Evolutionary conservation across 495 filamentous ascomycete species (phyloP).

Genomic region (Lindgomyces ingoldianus): DNA sequence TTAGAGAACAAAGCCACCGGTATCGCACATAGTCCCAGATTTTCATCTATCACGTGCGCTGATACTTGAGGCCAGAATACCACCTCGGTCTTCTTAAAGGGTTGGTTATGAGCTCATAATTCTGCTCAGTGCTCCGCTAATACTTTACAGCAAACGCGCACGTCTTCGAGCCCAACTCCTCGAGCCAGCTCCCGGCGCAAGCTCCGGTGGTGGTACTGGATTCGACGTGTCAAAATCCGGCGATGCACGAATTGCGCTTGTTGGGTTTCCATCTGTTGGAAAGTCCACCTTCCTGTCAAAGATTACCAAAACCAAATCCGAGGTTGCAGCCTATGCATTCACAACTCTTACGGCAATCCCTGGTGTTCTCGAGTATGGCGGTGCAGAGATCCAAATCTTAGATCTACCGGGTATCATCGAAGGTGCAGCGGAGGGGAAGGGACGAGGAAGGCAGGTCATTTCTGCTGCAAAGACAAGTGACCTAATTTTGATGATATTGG

Average conservation of each 20-base stretch:
- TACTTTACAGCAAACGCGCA: slow-evolving; percentile 76
- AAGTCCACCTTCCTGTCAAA: slow-evolving; percentile 99
- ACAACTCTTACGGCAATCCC: slow-evolving; percentile 98
- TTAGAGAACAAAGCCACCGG: slow-evolving; percentile 98
- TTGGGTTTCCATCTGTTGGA: slow-evolving; percentile 97
- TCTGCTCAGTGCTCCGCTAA: slow-evolving; percentile 18
- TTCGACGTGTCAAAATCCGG: slow-evolving; percentile 98
- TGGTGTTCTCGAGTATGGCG: slow-evolving; percentile 96
- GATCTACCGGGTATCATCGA: slow-evolving; percentile 99
- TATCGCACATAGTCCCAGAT: slow-evolving; percentile 46
- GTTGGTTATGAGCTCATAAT: slow-evolving; percentile 38
- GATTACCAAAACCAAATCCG: slow-evolving; percentile 97
- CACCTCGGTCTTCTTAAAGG: slow-evolving; percentile 97
- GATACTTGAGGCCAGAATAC: slow-evolving; percentile 68
- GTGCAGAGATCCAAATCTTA: slow-evolving; percentile 96
- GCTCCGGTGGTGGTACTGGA: slow-evolving; percentile 69
- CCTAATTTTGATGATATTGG: slow-evolving; percentile 93
- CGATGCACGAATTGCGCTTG: slow-evolving; percentile 94
- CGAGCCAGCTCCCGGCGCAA: slow-evolving; percentile 81
- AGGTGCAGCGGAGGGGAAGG: slow-evolving; percentile 94
- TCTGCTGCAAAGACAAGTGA: slow-evolving; percentile 99
- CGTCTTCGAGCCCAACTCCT: slow-evolving; percentile 92
- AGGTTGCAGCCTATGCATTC: slow-evolving; percentile 96
- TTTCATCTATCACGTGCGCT: slow-evolving; percentile 19
- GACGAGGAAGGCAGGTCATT: slow-evolving; percentile 93